These are phyloP conservation scores for Hypoxylon sp. DNA, from an alignment of 2,329 filamentous ascomycete species.

Conservation along the genomic window DNA sequence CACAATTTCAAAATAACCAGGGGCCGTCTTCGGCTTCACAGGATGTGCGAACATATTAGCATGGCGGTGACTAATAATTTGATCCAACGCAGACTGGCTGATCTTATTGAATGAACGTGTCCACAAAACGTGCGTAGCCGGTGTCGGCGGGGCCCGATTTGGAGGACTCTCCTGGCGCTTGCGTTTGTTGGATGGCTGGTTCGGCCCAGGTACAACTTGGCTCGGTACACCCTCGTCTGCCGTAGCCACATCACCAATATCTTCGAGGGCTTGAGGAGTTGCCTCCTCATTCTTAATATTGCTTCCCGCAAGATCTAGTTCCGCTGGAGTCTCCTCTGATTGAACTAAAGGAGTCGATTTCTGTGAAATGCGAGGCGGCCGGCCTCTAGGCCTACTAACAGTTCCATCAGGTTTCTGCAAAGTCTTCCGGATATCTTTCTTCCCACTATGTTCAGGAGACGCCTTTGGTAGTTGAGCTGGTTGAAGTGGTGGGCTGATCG, in stretches of 20 bases:
- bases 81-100: conserved; percentile 79
- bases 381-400: conserved; percentile 49
- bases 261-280: conserved; percentile 69
- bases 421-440: conserved; percentile 57
- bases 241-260: conserved; percentile 69
- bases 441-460: conserved; percentile 53
- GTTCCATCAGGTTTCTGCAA: conserved; percentile 48
- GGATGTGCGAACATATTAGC: conserved; percentile 85
- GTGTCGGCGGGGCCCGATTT: conserved; percentile 64
- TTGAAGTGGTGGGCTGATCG: conserved; percentile 68
- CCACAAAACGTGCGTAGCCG: conserved; percentile 79
- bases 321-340: conserved; percentile 64
- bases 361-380: conserved; percentile 57
- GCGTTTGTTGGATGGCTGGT: conserved; percentile 64
- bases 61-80: conserved; percentile 82
- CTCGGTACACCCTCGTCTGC: conserved; percentile 67
- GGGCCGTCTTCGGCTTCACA: conserved; percentile 81
- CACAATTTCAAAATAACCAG: conserved; percentile 81
- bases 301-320: conserved; percentile 58
- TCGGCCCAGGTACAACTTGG: conserved; percentile 57
- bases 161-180: conserved; percentile 69
- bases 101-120: conserved; percentile 83
- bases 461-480: conserved; percentile 57
- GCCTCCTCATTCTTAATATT: conserved; percentile 72
- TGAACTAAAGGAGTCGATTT: conserved; percentile 57